phyloP scores from a whole-genome alignment of 768 basidiomycete genomes.

The Grammothele lineata region DNA sequence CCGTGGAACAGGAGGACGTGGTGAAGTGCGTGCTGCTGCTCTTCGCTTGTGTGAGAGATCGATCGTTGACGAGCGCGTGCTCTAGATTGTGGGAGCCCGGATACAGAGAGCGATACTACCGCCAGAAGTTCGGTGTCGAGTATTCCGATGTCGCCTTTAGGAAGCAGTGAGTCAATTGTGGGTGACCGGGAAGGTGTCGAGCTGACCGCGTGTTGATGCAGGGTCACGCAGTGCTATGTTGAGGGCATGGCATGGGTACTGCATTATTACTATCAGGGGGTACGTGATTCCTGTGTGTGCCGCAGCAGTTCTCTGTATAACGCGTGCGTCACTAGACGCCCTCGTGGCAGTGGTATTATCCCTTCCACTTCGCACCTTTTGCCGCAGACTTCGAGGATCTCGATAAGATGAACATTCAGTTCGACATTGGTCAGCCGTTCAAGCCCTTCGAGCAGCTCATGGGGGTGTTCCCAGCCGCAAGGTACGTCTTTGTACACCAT shows the following conservation, averaged over 20 bases:
- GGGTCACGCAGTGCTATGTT: slow-evolving; percentile 79
- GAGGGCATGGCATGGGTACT: slow-evolving; percentile 96
- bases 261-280: slow-evolving; percentile 98
- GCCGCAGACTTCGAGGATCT: slow-evolving; percentile 89
- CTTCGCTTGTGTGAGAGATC: not conserved
- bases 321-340: slow-evolving; percentile 48
- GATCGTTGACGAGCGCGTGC: not conserved
- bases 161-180: slow-evolving; percentile 65
- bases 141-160: slow-evolving; percentile 67
- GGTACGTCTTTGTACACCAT: slow-evolving; percentile 40
- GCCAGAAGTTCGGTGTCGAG: slow-evolving; percentile 84
- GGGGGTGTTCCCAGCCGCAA: slow-evolving; percentile 95
- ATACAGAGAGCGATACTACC: slow-evolving; percentile 93
- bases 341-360: slow-evolving; percentile 99
- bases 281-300: slow-evolving; percentile 33
- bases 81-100: slow-evolving; percentile 91
- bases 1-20: slow-evolving; percentile 90
- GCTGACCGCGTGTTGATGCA: slow-evolving; percentile 27
- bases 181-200: too few relatives aligned
- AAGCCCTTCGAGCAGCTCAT: slow-evolving; percentile 97
- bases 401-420: slow-evolving; percentile 72
- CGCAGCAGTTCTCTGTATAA: slow-evolving; percentile 12
- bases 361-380: slow-evolving; percentile 97
- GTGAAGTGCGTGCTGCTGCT: slow-evolving; percentile 65
- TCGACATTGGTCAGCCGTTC: slow-evolving; percentile 82